Conservation (phyloP, 768 basidiomycete species). For the Lanmaoa pseudosensibilis region DNA sequence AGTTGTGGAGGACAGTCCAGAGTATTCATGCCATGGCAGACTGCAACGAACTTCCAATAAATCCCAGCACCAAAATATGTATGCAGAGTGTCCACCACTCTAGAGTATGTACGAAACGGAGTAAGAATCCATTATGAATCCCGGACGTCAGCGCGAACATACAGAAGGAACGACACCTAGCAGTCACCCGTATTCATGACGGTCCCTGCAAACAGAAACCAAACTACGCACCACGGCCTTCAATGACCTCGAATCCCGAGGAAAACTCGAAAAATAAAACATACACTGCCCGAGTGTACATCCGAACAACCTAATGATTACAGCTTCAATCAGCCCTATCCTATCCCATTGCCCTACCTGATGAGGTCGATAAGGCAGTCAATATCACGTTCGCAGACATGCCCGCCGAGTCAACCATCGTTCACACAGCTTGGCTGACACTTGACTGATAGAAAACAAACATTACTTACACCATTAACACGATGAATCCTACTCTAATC, state of each 20-base stretch:
- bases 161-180: conserved; percentile 5
- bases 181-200: background rate
- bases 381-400: background rate
- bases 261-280: conserved; percentile 11
- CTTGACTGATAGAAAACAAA: background rate
- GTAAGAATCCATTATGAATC: background rate
- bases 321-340: background rate
- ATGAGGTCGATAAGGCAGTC: background rate
- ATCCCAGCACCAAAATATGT: background rate
- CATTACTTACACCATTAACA: conserved; percentile 5
- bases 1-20: background rate
- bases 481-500: background rate
- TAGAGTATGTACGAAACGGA: background rate
- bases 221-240: conserved; percentile 5
- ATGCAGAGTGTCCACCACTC: conserved; percentile 3
- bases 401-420: background rate
- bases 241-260: conserved; percentile 4
- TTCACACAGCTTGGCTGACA: background rate
- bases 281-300: conserved; percentile 11
- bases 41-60: background rate
- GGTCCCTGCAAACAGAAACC: too few species aligned
- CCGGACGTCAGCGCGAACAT: background rate
- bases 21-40: background rate
- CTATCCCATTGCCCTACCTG: background rate
- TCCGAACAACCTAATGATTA: conserved; percentile 3